phyloP scores from a whole-genome alignment of 1,139 yeast species.

The Schwanniomyces etchellsii region DNA sequence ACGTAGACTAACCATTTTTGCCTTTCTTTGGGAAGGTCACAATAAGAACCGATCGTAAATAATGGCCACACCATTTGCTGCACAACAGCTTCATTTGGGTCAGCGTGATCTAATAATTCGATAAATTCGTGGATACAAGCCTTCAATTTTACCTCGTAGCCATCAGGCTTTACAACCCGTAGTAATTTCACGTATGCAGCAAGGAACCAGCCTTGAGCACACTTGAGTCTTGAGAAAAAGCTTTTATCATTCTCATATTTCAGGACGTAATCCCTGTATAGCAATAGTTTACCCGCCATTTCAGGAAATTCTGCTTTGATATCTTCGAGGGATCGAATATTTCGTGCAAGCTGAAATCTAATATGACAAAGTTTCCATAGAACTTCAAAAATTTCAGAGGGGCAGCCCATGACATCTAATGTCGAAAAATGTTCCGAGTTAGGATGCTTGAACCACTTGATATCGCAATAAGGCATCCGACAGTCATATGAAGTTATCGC shows the following conservation, averaged over 20 bases:
- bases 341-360: constrained; percentile 7
- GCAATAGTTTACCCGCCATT: background rate
- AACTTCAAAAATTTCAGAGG: constrained; percentile 12
- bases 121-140: constrained; percentile 11
- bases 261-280: constrained; percentile 1
- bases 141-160: constrained; percentile 4
- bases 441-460: constrained; percentile 11
- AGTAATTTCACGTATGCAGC: constrained; percentile 11
- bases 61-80: constrained; percentile 17
- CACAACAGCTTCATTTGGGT: constrained; percentile 9
- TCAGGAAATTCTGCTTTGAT: background rate
- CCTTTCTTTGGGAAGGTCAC: background rate
- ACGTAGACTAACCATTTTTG: background rate
- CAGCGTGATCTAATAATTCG: constrained; percentile 10
- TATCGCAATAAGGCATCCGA: constrained; percentile 10
- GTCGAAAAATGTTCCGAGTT: constrained; percentile 9
- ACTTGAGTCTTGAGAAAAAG: constrained; percentile 7
- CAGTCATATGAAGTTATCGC: constrained; percentile 12
- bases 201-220: constrained; percentile 14
- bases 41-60: constrained; percentile 9
- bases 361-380: constrained; percentile 11
- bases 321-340: background rate
- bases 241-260: constrained; percentile 3
- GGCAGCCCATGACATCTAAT: constrained; percentile 13
- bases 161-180: constrained; percentile 5